These are phyloP conservation scores for Colletotrichum sp. DNA, from an alignment of 2,329 filamentous ascomycete species.

Conservation along the genomic window DNA sequence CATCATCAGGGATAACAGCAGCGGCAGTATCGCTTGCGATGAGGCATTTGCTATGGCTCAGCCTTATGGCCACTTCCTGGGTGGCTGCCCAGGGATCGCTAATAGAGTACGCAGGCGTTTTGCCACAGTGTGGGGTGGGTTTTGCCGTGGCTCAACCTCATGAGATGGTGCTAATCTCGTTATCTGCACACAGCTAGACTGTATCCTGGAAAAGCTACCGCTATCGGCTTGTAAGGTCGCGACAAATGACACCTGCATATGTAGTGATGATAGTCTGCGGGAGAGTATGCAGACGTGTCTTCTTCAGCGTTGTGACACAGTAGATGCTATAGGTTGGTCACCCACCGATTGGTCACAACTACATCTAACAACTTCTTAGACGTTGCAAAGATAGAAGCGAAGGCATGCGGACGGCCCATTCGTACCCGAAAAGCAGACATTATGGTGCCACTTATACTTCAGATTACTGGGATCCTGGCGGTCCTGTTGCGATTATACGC, in stretches of 20 bases:
- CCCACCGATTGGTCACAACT: neutral
- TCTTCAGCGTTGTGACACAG: constrained; percentile 23
- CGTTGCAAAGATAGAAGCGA: constrained; percentile 33
- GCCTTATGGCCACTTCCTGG: constrained; percentile 6
- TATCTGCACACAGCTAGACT: constrained; percentile 22
- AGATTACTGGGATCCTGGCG: constrained; percentile 36
- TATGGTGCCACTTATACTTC: constrained; percentile 36
- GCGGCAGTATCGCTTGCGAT: neutral
- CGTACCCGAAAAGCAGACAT: constrained; percentile 35
- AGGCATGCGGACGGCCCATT: constrained; percentile 33
- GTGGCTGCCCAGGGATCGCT: constrained; percentile 3
- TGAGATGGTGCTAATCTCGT: neutral
- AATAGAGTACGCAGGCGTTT: constrained; percentile 14
- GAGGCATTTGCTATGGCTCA: neutral
- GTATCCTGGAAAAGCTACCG: constrained; percentile 26
- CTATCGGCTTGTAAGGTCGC: constrained; percentile 26
- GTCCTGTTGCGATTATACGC: constrained; percentile 40
- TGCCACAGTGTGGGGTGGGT: constrained; percentile 26
- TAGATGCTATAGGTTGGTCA: constrained; percentile 30
- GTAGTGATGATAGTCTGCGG: constrained; percentile 25
- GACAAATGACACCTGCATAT: constrained; percentile 32
- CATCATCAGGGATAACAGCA: neutral
- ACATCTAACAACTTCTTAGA: constrained; percentile 25
- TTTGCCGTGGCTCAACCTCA: neutral
- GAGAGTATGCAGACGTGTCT: constrained; percentile 27